Evolutionary conservation across 768 basidiomycete species (phyloP).

Genomic region (Hygrophoropsis aurantiaca): DNA sequence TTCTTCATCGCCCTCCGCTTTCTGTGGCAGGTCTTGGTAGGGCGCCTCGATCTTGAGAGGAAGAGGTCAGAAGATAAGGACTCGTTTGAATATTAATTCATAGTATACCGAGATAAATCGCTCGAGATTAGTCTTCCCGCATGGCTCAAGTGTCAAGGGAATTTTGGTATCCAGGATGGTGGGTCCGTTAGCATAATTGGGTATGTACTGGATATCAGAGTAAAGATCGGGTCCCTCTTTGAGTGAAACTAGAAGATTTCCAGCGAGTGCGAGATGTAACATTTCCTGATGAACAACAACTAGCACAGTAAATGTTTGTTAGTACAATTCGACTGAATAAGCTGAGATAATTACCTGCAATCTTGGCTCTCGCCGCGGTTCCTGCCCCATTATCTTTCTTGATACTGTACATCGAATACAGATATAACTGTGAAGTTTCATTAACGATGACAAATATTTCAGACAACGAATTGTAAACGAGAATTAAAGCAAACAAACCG

Average conservation of each 20-base stretch:
- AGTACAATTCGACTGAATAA: too few relatives aligned
- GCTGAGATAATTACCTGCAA: not conserved
- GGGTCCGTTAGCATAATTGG: slow-evolving; percentile 5
- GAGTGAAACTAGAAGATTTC: slow-evolving; percentile 13
- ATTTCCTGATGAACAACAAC: slow-evolving; percentile 18
- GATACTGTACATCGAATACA: slow-evolving; percentile 7
- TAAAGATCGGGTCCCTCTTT: slow-evolving; percentile 8
- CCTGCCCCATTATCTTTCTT: not conserved
- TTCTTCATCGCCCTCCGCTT: not conserved
- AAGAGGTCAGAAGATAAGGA: not conserved
- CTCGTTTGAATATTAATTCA: not conserved
- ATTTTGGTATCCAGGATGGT: slow-evolving; percentile 12
- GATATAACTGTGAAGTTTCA: slow-evolving; percentile 4
- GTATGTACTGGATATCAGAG: too few relatives aligned
- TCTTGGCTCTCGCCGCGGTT: not conserved
- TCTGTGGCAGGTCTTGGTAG: not conserved
- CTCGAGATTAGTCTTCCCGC: slow-evolving; percentile 11
- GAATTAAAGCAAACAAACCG: not conserved
- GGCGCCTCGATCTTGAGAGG: slow-evolving; percentile 5
- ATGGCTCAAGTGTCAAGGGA: slow-evolving; percentile 9
- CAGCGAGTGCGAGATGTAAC: slow-evolving; percentile 15
- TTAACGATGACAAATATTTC: too few relatives aligned
- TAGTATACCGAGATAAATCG: slow-evolving; percentile 14
- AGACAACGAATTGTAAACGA: not conserved
- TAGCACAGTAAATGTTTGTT: not conserved